Percentiles rank a stretch among this genome's conserved stretches.
Evolutionary conservation across 139 green algal species (phyloP).

Genomic region (Diplosphaera chodatii): DNA sequence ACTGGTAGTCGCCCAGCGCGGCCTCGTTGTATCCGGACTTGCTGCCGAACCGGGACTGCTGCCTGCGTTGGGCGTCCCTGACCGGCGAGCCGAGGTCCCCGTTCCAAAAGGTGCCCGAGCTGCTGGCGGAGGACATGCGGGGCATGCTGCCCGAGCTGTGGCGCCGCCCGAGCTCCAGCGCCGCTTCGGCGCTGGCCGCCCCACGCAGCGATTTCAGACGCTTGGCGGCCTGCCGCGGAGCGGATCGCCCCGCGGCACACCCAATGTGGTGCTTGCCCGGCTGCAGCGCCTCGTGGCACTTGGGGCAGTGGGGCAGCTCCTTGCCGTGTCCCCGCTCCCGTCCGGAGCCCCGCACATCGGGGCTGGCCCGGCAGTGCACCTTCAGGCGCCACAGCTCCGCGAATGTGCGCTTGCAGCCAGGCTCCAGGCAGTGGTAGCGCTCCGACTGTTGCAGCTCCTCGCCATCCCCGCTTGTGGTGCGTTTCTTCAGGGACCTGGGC

Average conservation of each 20-base stretch:
- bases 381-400: conserved; percentile 73
- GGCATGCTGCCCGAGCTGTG: neutral
- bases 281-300: conserved; percentile 71
- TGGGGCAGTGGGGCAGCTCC: conserved; percentile 75
- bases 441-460: neutral
- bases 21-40: no score
- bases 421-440: neutral
- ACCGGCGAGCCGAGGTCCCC: neutral
- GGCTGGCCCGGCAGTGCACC: conserved; percentile 64
- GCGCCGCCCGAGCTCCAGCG: neutral
- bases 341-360: conserved; percentile 70
- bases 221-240: conserved; percentile 33
- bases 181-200: neutral
- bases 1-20: conserved; percentile 2
- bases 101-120: neutral
- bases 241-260: conserved; percentile 50
- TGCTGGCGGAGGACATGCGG: neutral
- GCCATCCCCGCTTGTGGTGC: no score
- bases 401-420: conserved; percentile 73
- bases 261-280: conserved; percentile 80
- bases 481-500: neutral
- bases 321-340: conserved; percentile 79
- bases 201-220: conserved; percentile 13
- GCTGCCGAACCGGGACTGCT: no score
- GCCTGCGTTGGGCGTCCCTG: no score